Conservation (phyloP, 139 green algal genomes). For the Auxenochlorella protothecoides region DNA sequence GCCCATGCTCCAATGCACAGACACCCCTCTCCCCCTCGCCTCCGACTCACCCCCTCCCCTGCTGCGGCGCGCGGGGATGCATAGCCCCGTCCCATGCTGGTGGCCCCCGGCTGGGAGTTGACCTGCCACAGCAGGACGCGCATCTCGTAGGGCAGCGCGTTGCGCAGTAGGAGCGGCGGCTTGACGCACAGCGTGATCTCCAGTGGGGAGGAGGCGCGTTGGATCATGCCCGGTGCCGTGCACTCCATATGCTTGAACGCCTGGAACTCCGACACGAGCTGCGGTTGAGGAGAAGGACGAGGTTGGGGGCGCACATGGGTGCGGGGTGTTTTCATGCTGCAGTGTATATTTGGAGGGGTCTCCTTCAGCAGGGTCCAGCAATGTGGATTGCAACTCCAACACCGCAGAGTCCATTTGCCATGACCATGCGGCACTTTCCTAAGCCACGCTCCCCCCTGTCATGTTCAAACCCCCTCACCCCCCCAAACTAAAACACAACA, state of each 20-base stretch:
- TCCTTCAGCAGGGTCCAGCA: no score
- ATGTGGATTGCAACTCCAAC: no score
- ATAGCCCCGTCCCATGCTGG: no score
- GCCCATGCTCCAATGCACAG: no score
- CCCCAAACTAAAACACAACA: neutral
- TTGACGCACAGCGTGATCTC: slow-evolving; percentile 57
- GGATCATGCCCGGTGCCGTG: slow-evolving; percentile 37
- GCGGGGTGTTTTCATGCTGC: no score
- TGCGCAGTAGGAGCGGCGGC: slow-evolving; percentile 58
- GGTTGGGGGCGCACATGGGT: no score
- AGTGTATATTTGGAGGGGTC: no score
- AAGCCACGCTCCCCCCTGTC: neutral
- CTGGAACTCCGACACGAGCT: slow-evolving; percentile 47
- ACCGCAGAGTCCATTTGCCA: no score
- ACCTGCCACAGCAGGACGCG: slow-evolving; percentile 45
- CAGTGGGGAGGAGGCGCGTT: slow-evolving; percentile 36
- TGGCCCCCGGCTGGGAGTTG: neutral
- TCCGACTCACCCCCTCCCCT: neutral
- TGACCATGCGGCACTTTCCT: no score
- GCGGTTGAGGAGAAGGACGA: neutral
- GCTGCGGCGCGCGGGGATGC: no score
- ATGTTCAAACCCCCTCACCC: neutral
- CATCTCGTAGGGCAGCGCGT: slow-evolving; percentile 64
- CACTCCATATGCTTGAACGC: slow-evolving; percentile 52
- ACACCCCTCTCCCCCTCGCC: neutral